Conservation (phyloP, 305 asterid genomes). For the Fraxinus greggii region DNA sequence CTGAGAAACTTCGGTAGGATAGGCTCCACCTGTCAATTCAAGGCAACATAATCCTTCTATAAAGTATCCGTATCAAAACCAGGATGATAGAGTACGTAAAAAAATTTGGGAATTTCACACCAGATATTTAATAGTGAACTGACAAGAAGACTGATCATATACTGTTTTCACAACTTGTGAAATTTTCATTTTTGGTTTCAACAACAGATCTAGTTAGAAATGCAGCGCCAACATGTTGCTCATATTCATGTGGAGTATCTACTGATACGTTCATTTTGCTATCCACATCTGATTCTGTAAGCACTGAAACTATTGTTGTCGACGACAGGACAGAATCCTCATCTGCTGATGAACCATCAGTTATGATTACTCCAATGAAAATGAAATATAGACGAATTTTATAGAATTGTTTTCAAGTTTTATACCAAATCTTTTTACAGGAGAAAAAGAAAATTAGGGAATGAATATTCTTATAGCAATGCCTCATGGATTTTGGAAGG, state of each 20-base stretch:
- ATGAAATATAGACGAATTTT: background rate
- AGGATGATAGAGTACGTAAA: background rate
- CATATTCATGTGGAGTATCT: constrained; percentile 24
- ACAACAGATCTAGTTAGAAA: constrained; percentile 8
- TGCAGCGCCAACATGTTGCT: constrained; percentile 14
- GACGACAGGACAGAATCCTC: constrained; percentile 12
- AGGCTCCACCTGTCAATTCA: constrained; percentile 28
- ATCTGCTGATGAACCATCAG: constrained; percentile 23
- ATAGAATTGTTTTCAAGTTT: background rate
- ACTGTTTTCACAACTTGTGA: constrained; percentile 23
- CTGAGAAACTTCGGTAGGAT: constrained; percentile 22
- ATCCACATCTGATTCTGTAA: constrained; percentile 3
- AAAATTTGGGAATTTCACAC: background rate
- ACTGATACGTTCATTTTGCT: constrained; percentile 13
- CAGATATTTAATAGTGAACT: background rate
- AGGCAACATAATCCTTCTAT: background rate
- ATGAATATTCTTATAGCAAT: background rate
- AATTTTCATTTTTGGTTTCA: constrained; percentile 5
- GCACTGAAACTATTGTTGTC: background rate
- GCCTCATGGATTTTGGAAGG: background rate
- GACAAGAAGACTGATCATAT: background rate
- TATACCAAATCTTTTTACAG: background rate
- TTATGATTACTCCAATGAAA: background rate
- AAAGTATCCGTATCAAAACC: background rate
- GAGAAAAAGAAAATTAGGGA: background rate